phyloP scores from a whole-genome alignment of 768 basidiomycete species.

The Fomitopsis pulvina region DNA sequence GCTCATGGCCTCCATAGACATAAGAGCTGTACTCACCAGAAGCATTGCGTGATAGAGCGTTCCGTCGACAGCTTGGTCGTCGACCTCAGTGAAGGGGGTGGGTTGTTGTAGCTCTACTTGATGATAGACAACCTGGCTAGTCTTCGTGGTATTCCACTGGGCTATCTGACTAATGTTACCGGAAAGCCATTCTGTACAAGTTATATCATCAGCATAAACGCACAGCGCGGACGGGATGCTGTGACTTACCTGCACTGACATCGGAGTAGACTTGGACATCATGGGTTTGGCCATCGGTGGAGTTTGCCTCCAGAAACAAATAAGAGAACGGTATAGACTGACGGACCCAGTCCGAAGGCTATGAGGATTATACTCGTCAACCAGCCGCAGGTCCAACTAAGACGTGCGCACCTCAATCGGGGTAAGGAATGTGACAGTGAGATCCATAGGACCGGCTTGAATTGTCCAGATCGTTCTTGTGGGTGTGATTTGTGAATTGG shows the following conservation, averaged over 20 bases:
- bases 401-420: conserved; percentile 29
- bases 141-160: conserved; percentile 5
- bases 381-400: neutral
- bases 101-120: conserved; percentile 6
- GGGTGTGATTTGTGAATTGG: conserved; percentile 25
- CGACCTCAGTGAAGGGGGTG: conserved; percentile 3
- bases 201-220: neutral
- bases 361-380: neutral
- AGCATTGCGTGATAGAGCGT: conserved; percentile 9
- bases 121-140: conserved; percentile 7
- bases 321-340: conserved; percentile 37
- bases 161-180: conserved; percentile 2
- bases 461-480: conserved; percentile 28
- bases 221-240: neutral
- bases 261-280: conserved; percentile 32
- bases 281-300: conserved; percentile 28
- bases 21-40: neutral
- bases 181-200: conserved; percentile 11
- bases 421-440: conserved; percentile 32
- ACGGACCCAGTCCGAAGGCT: conserved; percentile 31
- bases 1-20: neutral
- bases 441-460: conserved; percentile 28
- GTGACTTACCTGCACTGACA: conserved; percentile 27
- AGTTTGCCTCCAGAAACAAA: conserved; percentile 22
- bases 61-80: conserved; percentile 11